These are phyloP conservation scores for Narthecium ossifragum DNA, from an alignment of 106 monocot species.

Conservation along the genomic window DNA sequence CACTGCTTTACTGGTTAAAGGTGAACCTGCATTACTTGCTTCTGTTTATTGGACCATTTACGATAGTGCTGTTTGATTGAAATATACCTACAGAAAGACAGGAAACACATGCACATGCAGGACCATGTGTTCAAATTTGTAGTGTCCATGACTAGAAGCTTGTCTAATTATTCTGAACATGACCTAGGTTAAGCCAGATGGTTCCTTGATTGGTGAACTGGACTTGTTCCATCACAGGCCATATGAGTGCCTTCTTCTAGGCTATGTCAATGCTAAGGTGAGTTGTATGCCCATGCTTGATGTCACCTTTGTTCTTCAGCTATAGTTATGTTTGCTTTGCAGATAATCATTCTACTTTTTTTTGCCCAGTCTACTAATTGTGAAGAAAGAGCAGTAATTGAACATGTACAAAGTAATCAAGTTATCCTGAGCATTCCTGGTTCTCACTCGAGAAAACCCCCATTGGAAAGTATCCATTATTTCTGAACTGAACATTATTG, in stretches of 20 bases:
- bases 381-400: constrained; percentile 5
- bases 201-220: constrained; percentile 72
- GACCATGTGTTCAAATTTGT: no score
- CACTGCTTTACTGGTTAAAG: constrained; percentile 78
- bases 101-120: no score
- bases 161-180: neutral
- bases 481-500: no score
- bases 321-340: neutral
- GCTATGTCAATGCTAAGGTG: constrained; percentile 66
- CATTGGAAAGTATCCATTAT: constrained; percentile 95
- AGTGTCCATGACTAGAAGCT: no score
- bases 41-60: no score
- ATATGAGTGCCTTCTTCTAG: constrained; percentile 79
- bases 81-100: no score
- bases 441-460: constrained; percentile 88
- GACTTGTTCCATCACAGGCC: constrained; percentile 96
- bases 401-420: constrained; percentile 22
- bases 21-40: no score
- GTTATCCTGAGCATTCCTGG: constrained; percentile 82
- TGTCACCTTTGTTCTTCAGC: no score
- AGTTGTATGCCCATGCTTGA: no score
- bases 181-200: constrained; percentile 71
- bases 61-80: no score
- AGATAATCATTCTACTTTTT: neutral
- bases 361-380: constrained; percentile 28